Percentiles rank a stretch among this genome's conserved stretches.
phyloP scores from a whole-genome alignment of 106 monocot species.

The Triglochin maritima region DNA sequence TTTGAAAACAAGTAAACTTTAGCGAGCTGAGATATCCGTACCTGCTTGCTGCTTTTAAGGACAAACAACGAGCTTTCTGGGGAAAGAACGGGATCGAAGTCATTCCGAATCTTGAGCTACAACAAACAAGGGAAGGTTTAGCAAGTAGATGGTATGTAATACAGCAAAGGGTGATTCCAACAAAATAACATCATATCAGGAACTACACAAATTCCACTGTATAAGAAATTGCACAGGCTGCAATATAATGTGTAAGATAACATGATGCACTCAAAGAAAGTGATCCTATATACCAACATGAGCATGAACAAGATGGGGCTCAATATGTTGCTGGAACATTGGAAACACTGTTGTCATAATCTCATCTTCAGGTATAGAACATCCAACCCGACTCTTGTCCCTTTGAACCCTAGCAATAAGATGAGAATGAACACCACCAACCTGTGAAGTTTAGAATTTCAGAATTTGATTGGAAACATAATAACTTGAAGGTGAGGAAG shows the following conservation, averaged over 20 bases:
- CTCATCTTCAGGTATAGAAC: slow-evolving; percentile 66
- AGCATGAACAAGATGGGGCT: slow-evolving; percentile 99
- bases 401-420: slow-evolving; percentile 94
- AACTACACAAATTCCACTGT: not conserved
- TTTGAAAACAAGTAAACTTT: not conserved
- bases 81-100: slow-evolving; percentile 98
- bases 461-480: not conserved
- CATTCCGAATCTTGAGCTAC: slow-evolving; percentile 96
- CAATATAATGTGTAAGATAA: not conserved
- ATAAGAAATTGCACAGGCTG: not conserved
- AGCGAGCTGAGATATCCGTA: slow-evolving; percentile 5
- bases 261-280: slow-evolving; percentile 1
- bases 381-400: slow-evolving; percentile 63
- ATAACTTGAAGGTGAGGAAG: not conserved
- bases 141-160: too few relatives aligned
- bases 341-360: slow-evolving; percentile 98
- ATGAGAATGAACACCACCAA: slow-evolving; percentile 99
- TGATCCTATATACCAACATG: slow-evolving; percentile 79
- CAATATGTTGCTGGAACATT: slow-evolving; percentile 90
- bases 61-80: slow-evolving; percentile 98
- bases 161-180: not conserved
- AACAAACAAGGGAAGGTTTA: not conserved
- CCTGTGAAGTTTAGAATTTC: slow-evolving; percentile 21
- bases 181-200: not conserved
- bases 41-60: slow-evolving; percentile 90